Evolutionary conservation across 2,329 filamentous ascomycete genomes (phyloP).

Genomic region (Scedosporium aurantiacum): DNA sequence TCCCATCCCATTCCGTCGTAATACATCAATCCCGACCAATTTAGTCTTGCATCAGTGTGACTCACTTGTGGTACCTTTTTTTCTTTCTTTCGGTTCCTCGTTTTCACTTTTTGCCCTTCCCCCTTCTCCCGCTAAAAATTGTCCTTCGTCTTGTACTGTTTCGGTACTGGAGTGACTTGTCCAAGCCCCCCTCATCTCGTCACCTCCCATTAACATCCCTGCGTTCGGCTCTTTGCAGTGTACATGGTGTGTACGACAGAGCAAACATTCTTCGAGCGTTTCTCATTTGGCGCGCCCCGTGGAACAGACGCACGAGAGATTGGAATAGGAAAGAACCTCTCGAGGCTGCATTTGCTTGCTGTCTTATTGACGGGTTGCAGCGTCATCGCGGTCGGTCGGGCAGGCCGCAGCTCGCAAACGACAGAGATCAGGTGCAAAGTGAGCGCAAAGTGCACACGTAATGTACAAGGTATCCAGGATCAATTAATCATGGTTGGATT

Average conservation of each 20-base stretch:
- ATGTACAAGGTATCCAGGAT: neutral
- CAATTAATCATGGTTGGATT: neutral
- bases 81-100: neutral
- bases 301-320: too few species aligned
- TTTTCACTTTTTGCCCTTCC: neutral
- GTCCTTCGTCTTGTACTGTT: neutral
- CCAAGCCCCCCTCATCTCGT: slow-evolving; percentile 7
- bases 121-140: neutral
- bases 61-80: neutral
- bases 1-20: neutral
- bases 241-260: too few species aligned
- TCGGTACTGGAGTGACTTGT: neutral
- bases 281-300: too few species aligned
- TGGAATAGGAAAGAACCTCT: too few species aligned
- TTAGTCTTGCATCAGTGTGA: neutral
- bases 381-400: too few species aligned
- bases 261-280: too few species aligned
- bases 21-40: neutral
- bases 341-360: too few species aligned
- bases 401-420: too few species aligned
- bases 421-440: too few species aligned
- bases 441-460: neutral
- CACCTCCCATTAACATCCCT: slow-evolving; percentile 11
- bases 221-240: neutral
- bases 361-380: too few species aligned